A percentile compares a stretch with the other conserved stretches of the same genome.
phyloP scores from a whole-genome alignment of 768 basidiomycete species.

The Rhodotorula graminis region DNA sequence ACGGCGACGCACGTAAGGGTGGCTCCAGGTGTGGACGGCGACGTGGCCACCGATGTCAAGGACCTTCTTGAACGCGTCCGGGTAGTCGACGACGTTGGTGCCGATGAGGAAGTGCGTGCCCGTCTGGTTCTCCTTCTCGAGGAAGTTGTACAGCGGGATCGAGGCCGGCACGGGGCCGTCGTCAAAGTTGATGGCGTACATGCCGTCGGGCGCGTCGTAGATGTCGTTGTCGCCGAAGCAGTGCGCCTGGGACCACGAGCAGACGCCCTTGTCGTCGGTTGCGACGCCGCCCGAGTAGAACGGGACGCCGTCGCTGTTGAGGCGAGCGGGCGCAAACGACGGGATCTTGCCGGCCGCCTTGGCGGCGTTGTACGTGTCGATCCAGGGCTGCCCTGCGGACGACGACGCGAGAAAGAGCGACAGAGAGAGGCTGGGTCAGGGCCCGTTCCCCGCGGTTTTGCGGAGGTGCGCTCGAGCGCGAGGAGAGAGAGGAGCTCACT shows the following conservation, averaged over 20 bases:
- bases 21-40: slow-evolving; percentile 59
- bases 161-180: slow-evolving; percentile 64
- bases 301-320: slow-evolving; percentile 44
- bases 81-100: slow-evolving; percentile 60
- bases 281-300: slow-evolving; percentile 41
- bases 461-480: no score
- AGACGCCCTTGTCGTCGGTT: slow-evolving; percentile 13
- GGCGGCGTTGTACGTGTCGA: slow-evolving; percentile 64
- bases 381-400: slow-evolving; percentile 54
- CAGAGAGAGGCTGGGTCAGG: no score
- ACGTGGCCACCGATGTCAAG: slow-evolving; percentile 50
- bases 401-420: not conserved
- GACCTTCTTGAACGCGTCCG: slow-evolving; percentile 56
- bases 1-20: slow-evolving; percentile 49
- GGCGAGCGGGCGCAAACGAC: slow-evolving; percentile 55
- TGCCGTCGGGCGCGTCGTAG: slow-evolving; percentile 70
- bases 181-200: slow-evolving; percentile 64
- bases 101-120: slow-evolving; percentile 91
- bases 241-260: slow-evolving; percentile 29
- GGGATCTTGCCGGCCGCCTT: slow-evolving; percentile 69
- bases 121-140: slow-evolving; percentile 60
- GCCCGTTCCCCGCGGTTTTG: no score
- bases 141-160: slow-evolving; percentile 59
- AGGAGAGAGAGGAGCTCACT: no score
- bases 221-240: slow-evolving; percentile 57